These are phyloP conservation scores for Pisolithus thermaeus DNA, from an alignment of 1,284 basidiomycete species.

Conservation along the genomic window DNA sequence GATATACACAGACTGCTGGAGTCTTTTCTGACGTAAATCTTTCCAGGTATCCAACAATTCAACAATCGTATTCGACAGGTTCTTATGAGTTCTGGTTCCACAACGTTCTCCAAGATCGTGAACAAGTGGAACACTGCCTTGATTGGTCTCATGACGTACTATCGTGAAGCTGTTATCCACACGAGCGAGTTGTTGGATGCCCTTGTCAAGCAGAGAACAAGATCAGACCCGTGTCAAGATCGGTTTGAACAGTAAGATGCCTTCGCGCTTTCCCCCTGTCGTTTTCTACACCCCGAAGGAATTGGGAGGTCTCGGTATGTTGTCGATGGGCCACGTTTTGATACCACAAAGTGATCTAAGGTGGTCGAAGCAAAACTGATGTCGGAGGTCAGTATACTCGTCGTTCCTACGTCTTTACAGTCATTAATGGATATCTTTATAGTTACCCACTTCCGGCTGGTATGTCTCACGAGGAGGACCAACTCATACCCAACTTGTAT, in stretches of 20 bases:
- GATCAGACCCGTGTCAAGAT: constrained; percentile 99
- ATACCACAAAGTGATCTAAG: constrained; percentile 96
- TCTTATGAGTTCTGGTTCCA: constrained; percentile 97
- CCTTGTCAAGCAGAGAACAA: constrained; percentile 96
- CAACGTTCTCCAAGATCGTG: constrained; percentile 98
- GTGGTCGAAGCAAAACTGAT: constrained; percentile 98
- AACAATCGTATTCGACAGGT: constrained; percentile 96
- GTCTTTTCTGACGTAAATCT: constrained; percentile 13
- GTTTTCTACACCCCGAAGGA: constrained; percentile 98
- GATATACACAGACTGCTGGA: background rate
- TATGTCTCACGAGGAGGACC: constrained; percentile 93
- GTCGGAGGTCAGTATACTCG: constrained; percentile 59
- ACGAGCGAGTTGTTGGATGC: constrained; percentile 94
- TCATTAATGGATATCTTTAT: background rate
- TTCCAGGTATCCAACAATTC: constrained; percentile 83
- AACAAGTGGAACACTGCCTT: constrained; percentile 99
- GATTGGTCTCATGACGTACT: constrained; percentile 96
- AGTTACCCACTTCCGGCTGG: constrained; percentile 98
- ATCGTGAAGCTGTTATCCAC: constrained; percentile 98
- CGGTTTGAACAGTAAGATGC: constrained; percentile 98
- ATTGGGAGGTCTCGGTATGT: constrained; percentile 96
- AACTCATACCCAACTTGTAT: constrained; percentile 95
- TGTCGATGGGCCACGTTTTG: constrained; percentile 98
- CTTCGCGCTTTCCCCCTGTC: constrained; percentile 95
- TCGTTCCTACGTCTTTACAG: constrained; percentile 7